Base-by-base conservation (phyloP, 371 early-diverging fungal species). In the Sporodiniella umbellata region DNA sequence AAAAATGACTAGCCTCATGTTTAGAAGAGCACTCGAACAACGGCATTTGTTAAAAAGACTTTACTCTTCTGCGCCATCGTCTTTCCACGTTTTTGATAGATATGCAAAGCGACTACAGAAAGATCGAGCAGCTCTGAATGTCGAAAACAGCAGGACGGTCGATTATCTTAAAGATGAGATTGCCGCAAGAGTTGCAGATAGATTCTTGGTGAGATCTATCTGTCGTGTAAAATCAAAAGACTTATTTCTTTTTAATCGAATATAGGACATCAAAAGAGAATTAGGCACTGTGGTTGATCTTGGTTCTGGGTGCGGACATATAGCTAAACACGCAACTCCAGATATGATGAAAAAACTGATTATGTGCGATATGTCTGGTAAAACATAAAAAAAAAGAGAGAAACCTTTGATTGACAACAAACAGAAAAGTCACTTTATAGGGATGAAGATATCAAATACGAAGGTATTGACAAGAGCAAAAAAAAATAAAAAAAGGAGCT, bases 81-180 rank as follows among this genome's bases (percentile, higher is more conserved):
- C 77, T 12, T 86, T 85, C 47, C 72, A 80, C 35, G 85, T 93
- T 10, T 93, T 93, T 63, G 80, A 93, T 62, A 81, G 92, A 35
- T 58, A 74, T 3, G 79, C 66, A 33, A 96, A 96, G 65, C 63
- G 66, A 4, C 42, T 75, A 25, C 98, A 97, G 63, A 80, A 87
- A 45, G 84, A 92, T 57, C 79, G 94, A 4, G 87, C 94, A 4
- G 92, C 91, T 1, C 33, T 67, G 1, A 66, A 81, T 31, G 62
- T 64, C 3, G 79, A 77, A 24, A 53, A 65, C 25, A 87, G 88
- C 51, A 85, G 90, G 8, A 73, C 81, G n/a, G 88, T 85, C 1
- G 96, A 97, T 68, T 97, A 97, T 58, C 72, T 97, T 21, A 88
- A 85, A 53, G 94, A 96, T 68, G 95, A 94, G 53, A 82, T 95